A percentile compares a stretch with the other conserved stretches of the same genome.
Evolutionary conservation across 2,329 filamentous ascomycete genomes (phyloP).

Genomic region (Ophiocordyceps sinensis): DNA sequence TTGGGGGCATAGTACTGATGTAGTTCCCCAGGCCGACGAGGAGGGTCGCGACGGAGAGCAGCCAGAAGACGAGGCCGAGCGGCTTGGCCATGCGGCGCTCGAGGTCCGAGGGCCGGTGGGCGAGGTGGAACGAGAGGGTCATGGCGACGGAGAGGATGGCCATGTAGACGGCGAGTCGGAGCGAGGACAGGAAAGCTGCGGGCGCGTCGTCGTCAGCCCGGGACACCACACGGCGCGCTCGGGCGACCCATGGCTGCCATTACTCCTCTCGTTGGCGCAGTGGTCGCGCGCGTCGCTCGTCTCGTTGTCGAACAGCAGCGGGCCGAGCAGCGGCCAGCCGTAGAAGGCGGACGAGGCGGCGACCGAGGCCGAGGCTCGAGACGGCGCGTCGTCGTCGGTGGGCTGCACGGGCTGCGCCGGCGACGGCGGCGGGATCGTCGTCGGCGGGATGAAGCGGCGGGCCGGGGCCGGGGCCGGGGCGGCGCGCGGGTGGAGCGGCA

Average conservation of each 20-base stretch:
- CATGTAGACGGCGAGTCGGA: constrained; percentile 82
- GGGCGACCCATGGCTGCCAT: no score
- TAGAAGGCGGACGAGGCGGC: constrained; percentile 30
- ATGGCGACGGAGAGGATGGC: constrained; percentile 82
- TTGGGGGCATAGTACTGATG: constrained; percentile 49
- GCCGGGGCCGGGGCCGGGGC: constrained; percentile 18
- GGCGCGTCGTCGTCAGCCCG: no score
- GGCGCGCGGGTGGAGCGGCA: constrained; percentile 3
- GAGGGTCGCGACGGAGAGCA: constrained; percentile 63
- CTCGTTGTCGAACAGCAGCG: constrained; percentile 60
- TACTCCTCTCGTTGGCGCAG: constrained; percentile 66
- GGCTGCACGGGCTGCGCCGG: constrained; percentile 29
- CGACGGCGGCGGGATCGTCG: constrained; percentile 18
- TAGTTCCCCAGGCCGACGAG: constrained; percentile 74
- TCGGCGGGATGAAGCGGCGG: constrained; percentile 27
- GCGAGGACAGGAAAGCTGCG: constrained; percentile 71
- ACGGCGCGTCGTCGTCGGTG: neutral
- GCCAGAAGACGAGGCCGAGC: constrained; percentile 79
- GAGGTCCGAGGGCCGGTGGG: constrained; percentile 49
- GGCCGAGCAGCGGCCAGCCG: constrained; percentile 47
- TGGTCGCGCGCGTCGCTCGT: constrained; percentile 64
- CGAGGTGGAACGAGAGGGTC: constrained; percentile 84
- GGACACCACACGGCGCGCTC: no score
- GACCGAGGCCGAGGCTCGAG: constrained; percentile 7
- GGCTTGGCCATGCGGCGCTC: constrained; percentile 71